These are phyloP conservation scores for Sordariomycetes sp. DNA, from an alignment of 2,329 filamentous ascomycete species.

Conservation along the genomic window DNA sequence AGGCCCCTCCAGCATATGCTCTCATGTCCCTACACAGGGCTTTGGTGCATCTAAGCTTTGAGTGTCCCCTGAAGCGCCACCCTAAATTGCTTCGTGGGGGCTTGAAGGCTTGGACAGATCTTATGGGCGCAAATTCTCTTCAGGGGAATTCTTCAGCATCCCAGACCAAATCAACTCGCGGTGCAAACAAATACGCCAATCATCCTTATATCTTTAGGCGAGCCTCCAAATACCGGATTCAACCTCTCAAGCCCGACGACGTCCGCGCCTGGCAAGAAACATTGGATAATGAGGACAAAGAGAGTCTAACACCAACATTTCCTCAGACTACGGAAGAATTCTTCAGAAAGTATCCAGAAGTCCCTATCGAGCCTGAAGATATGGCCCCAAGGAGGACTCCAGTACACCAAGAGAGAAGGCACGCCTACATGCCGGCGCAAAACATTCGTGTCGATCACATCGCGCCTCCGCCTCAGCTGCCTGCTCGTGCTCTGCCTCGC, in stretches of 20 bases:
- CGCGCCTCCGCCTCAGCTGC: conserved; percentile 51
- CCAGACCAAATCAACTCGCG: no score
- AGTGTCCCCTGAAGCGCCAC: conserved; percentile 60
- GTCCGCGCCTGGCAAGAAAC: conserved; percentile 72
- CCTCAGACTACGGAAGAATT: conserved; percentile 76
- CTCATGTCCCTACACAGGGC: conserved; percentile 69
- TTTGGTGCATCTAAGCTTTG: conserved; percentile 74
- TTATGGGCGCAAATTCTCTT: conserved; percentile 63
- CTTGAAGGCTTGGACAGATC: conserved; percentile 74
- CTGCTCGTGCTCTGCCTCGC: conserved; percentile 57
- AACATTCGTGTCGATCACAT: conserved; percentile 41
- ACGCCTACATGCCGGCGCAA: no score
- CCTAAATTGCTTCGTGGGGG: conserved; percentile 78
- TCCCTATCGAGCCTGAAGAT: conserved; percentile 51
- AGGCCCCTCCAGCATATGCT: conserved; percentile 44
- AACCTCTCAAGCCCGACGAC: conserved; percentile 72
- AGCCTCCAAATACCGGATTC: conserved; percentile 39
- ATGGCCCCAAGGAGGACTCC: conserved; percentile 43
- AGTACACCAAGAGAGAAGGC: conserved; percentile 7
- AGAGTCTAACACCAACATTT: conserved; percentile 42
- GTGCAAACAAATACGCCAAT: neutral
- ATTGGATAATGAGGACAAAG: conserved; percentile 54
- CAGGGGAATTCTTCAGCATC: no score
- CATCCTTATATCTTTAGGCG: conserved; percentile 7
- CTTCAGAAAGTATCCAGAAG: conserved; percentile 68